Conservation (phyloP, 805 yeast species). For the Sungouiozyma intestinalis region DNA sequence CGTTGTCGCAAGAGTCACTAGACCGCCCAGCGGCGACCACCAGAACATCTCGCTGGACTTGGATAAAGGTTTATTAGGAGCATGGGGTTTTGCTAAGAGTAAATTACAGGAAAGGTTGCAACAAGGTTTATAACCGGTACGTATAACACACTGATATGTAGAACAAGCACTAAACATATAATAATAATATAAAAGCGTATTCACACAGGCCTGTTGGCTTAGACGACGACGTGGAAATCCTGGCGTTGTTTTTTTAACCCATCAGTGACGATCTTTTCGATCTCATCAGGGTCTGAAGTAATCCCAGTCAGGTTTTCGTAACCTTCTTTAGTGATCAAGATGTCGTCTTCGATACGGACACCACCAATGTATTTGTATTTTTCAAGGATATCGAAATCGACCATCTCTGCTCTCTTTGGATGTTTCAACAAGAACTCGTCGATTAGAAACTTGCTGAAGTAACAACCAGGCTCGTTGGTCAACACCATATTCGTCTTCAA, state of each 20-base stretch:
- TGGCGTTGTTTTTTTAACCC: conserved; percentile 54
- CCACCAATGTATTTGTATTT: conserved; percentile 91
- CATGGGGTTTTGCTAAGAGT: conserved; percentile 80
- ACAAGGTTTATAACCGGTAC: conserved; percentile 28
- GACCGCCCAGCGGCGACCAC: conserved; percentile 69
- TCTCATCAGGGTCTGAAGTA: conserved; percentile 79
- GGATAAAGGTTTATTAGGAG: conserved; percentile 71
- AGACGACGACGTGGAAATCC: conserved; percentile 51
- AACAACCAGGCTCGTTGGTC: conserved; percentile 92
- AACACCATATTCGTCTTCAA: conserved; percentile 72
- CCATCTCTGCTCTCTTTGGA: conserved; percentile 42
- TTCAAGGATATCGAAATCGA: conserved; percentile 55
- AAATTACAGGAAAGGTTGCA: conserved; percentile 46
- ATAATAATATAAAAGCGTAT: neutral
- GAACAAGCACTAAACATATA: neutral
- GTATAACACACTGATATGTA: neutral
- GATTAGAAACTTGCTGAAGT: conserved; percentile 76
- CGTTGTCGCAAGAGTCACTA: conserved; percentile 85
- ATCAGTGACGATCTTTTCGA: conserved; percentile 59
- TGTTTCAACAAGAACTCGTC: conserved; percentile 44
- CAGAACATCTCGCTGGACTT: conserved; percentile 50
- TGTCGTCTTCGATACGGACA: conserved; percentile 91
- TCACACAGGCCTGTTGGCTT: conserved; percentile 3
- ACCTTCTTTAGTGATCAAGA: conserved; percentile 67
- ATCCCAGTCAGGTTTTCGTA: conserved; percentile 72